Evolutionary conservation across 129 eudicot species (phyloP), one percentile per base, ranked within the genome.

Genomic region (Escallonia herrerae): DNA sequence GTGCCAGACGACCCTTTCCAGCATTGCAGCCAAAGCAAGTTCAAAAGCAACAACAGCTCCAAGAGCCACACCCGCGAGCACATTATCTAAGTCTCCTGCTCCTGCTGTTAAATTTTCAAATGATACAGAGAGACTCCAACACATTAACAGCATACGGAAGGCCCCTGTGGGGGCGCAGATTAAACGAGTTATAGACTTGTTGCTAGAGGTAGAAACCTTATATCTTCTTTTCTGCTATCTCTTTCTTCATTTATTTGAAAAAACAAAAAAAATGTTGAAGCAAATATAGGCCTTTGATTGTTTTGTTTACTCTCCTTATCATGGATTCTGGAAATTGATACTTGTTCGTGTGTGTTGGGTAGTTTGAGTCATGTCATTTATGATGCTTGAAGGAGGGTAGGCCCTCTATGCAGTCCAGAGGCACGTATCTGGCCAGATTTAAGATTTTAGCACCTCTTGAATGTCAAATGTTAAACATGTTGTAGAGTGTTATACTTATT

Each of bases 91-190:
- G 82, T 59, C 85, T 63, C 80, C 89, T 45, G 65, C 79, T 15
- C 80, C 90, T 43, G 74, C 85, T 1, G 70, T 82, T 43, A 90
- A 91, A 65, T 91, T 91, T 62, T 91, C 97, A 5, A 85, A 77
- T 79, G 88, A 91, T 63, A 84, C 97, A 6, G 95, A 91, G 65
- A 82, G 94, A 62, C 86, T 91, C 72, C 95, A 87, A 47, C 81
- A 77, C 66, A 87, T 91, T 64, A 82, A 91, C 70, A 87, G 76
- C 69, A 83, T 84, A 77, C 80, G 97, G 73, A 91, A 87, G 66
- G 79, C 84, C 42, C 90, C 95, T 58, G 88, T 78, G 0, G 94
- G 95, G 42, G 86, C 95, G 69, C 97, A 91, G 63, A 87, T 91
- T 10, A 91, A 87, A 70, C 81, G 86, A 62, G 95, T 91, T 59